phyloP scores from a whole-genome alignment of 805 yeast genomes.

The Candida boleticola region DNA sequence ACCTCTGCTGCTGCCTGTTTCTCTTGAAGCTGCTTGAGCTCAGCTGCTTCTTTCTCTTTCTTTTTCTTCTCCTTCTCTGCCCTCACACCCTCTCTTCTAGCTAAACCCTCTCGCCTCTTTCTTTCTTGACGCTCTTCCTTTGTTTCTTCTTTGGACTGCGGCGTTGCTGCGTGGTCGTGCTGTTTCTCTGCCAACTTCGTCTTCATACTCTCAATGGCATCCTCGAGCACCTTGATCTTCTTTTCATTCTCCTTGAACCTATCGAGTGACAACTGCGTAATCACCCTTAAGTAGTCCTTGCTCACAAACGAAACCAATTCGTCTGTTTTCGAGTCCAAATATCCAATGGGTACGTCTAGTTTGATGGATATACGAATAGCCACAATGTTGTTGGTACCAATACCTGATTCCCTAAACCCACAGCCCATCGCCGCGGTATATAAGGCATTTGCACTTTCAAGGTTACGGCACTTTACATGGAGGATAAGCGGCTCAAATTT shows the following conservation, averaged over 20 bases:
- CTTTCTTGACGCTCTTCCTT: conserved; percentile 58
- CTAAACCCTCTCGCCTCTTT: conserved; percentile 52
- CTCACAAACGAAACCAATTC: conserved; percentile 45
- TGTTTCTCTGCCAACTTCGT: background rate
- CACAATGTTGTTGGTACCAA: conserved; percentile 73
- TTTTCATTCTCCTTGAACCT: conserved; percentile 65
- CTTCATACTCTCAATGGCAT: conserved; percentile 15
- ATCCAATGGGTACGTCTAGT: conserved; percentile 77
- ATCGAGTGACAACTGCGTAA: conserved; percentile 55
- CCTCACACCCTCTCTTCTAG: conserved; percentile 27
- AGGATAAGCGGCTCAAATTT: conserved; percentile 85
- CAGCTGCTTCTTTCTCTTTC: conserved; percentile 9
- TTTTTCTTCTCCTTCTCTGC: conserved; percentile 29
- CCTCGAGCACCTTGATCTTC: conserved; percentile 48
- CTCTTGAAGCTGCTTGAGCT: too few species aligned
- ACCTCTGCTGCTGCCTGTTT: conserved; percentile 4
- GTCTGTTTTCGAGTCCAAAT: conserved; percentile 29
- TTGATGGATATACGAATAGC: conserved; percentile 75
- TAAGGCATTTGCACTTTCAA: conserved; percentile 54
- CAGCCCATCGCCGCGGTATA: conserved; percentile 75
- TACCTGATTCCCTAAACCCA: conserved; percentile 86
- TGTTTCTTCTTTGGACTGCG: conserved; percentile 34
- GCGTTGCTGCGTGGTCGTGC: background rate
- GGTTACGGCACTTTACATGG: conserved; percentile 75
- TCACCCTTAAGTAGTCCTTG: conserved; percentile 47